phyloP scores from a whole-genome alignment of 2,329 filamentous ascomycete species.

The Diplodia mutila region DNA sequence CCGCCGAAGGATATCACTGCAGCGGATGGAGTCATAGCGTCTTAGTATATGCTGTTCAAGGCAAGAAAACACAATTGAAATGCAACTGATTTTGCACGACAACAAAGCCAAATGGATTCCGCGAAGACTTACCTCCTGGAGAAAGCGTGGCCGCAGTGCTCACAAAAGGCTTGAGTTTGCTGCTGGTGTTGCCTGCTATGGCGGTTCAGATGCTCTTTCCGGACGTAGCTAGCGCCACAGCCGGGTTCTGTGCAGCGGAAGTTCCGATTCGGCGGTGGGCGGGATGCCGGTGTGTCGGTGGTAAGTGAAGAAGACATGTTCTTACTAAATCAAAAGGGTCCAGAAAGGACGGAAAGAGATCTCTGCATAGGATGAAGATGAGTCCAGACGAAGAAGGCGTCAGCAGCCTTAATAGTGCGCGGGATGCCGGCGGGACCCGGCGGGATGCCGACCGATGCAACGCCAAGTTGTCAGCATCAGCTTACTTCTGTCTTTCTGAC shows the following conservation, averaged over 20 bases:
- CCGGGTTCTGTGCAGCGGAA: constrained; percentile 1
- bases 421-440: background rate
- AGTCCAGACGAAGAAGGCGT: background rate
- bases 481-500: background rate
- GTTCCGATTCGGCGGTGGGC: background rate
- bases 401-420: background rate
- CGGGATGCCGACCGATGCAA: background rate
- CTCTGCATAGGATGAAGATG: background rate
- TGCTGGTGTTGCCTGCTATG: background rate
- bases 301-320: background rate
- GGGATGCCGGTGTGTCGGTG: background rate
- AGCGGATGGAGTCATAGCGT: too few species aligned
- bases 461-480: background rate
- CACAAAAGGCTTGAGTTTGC: background rate
- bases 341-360: background rate
- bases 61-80: too few species aligned
- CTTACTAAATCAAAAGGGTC: background rate
- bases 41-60: too few species aligned
- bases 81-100: too few species aligned
- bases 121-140: background rate
- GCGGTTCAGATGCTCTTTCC: constrained; percentile 3
- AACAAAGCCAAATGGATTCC: too few species aligned
- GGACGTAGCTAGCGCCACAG: constrained; percentile 4
- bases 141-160: background rate
- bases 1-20: background rate